These are phyloP conservation scores for Russula sp. DNA, from an alignment of 768 basidiomycete genomes.

Conservation along the genomic window DNA sequence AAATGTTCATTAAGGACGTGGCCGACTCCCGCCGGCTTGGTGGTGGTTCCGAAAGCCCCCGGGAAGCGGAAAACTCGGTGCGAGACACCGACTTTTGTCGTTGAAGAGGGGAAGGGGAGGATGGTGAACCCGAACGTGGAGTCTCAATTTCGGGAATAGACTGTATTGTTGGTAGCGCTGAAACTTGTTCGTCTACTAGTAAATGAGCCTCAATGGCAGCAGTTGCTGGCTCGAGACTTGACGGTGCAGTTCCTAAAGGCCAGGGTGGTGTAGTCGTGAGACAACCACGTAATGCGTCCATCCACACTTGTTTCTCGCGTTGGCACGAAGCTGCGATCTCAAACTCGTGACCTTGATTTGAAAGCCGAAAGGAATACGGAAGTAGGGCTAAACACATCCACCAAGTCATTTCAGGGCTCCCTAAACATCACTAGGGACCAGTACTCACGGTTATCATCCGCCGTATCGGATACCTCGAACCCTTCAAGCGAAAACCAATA, in stretches of 20 bases:
- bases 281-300: slow-evolving; percentile 60
- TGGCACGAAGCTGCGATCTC: slow-evolving; percentile 84
- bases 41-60: slow-evolving; percentile 21
- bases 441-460: slow-evolving; percentile 70
- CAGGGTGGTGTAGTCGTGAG: slow-evolving; percentile 40
- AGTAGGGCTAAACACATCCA: slow-evolving; percentile 55
- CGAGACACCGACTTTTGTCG: slow-evolving; percentile 17
- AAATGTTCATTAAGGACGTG: slow-evolving; percentile 60
- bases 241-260: slow-evolving; percentile 60
- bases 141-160: slow-evolving; percentile 36
- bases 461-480: slow-evolving; percentile 67
- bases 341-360: slow-evolving; percentile 40
- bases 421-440: neutral
- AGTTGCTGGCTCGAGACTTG: slow-evolving; percentile 50
- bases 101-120: slow-evolving; percentile 11
- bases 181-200: slow-evolving; percentile 12
- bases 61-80: slow-evolving; percentile 6
- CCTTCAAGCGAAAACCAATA: slow-evolving; percentile 83
- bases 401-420: neutral
- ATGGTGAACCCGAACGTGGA: slow-evolving; percentile 1
- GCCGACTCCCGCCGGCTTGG: slow-evolving; percentile 54
- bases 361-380: slow-evolving; percentile 47
- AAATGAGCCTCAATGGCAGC: slow-evolving; percentile 24
- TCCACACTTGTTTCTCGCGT: slow-evolving; percentile 86
- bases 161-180: slow-evolving; percentile 37